Conservation (phyloP, 768 basidiomycete genomes). For the Trametopsis cervina region DNA sequence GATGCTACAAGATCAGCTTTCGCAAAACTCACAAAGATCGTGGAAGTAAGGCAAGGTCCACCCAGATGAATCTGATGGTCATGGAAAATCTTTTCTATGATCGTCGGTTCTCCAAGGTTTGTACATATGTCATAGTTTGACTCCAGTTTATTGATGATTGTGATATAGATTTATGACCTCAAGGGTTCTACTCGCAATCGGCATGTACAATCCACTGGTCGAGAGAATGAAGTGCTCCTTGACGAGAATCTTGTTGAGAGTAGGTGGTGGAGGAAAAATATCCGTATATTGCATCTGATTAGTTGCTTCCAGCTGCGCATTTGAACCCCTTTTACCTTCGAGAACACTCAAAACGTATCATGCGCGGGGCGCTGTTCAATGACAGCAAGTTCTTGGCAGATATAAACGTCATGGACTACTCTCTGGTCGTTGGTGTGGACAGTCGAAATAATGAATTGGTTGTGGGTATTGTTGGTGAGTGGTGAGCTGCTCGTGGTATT, state of each 20-base stretch:
- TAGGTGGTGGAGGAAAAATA: conserved; percentile 31
- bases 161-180: conserved; percentile 84
- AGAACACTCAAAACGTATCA: conserved; percentile 92
- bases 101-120: conserved; percentile 81
- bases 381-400: conserved; percentile 94
- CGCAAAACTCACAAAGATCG: conserved; percentile 72
- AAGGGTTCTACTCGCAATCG: conserved; percentile 96
- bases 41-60: conserved; percentile 64
- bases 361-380: conserved; percentile 86
- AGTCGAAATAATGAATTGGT: conserved; percentile 84
- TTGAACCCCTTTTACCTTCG: conserved; percentile 87
- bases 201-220: conserved; percentile 83
- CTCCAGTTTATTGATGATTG: not conserved
- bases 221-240: conserved; percentile 88
- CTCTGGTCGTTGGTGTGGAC: conserved; percentile 93
- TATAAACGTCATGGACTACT: conserved; percentile 98
- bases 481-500: no score
- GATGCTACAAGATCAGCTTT: conserved; percentile 92
- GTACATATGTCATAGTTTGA: not conserved
- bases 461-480: conserved; percentile 91
- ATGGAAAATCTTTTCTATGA: conserved; percentile 99
- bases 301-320: conserved; percentile 55
- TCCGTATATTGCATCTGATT: not conserved
- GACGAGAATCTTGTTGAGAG: conserved; percentile 96
- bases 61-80: conserved; percentile 91